These are phyloP conservation scores for Paecilomyces dactylethromorphus DNA, from an alignment of 2,329 filamentous ascomycete species.

Conservation along the genomic window DNA sequence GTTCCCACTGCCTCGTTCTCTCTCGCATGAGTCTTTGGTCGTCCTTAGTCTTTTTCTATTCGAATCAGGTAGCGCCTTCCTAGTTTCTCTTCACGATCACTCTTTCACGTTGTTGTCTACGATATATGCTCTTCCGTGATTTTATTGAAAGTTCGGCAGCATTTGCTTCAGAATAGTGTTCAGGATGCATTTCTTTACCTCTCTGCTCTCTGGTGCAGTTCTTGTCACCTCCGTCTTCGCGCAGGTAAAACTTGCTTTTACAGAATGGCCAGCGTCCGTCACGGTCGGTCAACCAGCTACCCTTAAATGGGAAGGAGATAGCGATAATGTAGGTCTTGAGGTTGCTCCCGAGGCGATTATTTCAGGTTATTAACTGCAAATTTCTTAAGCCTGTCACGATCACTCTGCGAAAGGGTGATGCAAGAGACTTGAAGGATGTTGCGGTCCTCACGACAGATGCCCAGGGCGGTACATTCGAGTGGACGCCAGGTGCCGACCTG, in stretches of 20 bases:
- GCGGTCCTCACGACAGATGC: slow-evolving; percentile 41
- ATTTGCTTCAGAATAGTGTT: background rate
- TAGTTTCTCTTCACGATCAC: background rate
- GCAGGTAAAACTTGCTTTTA: slow-evolving; percentile 44
- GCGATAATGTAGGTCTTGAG: slow-evolving; percentile 21
- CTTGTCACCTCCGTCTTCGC: slow-evolving; percentile 42
- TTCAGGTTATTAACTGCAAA: slow-evolving; percentile 8
- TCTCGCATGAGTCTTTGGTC: background rate
- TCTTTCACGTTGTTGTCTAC: background rate
- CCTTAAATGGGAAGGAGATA: slow-evolving; percentile 43
- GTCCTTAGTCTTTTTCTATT: too few species aligned
- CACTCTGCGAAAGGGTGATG: slow-evolving; percentile 48
- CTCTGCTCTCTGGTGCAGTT: slow-evolving; percentile 41
- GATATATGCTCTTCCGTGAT: background rate
- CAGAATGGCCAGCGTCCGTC: slow-evolving; percentile 43
- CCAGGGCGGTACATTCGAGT: slow-evolving; percentile 43
- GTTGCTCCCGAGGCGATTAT: background rate
- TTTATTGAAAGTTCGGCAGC: background rate
- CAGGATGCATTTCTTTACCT: slow-evolving; percentile 47
- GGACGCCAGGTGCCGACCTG: slow-evolving; percentile 43
- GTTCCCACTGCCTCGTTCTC: background rate
- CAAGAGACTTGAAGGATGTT: slow-evolving; percentile 46
- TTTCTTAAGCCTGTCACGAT: slow-evolving; percentile 45
- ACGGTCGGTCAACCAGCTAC: slow-evolving; percentile 43
- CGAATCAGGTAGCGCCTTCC: too few species aligned